A percentile compares a stretch with the other conserved stretches of the same genome.
Conservation (phyloP, 31 red algal species). For the Bonnemaisonia californica region DNA sequence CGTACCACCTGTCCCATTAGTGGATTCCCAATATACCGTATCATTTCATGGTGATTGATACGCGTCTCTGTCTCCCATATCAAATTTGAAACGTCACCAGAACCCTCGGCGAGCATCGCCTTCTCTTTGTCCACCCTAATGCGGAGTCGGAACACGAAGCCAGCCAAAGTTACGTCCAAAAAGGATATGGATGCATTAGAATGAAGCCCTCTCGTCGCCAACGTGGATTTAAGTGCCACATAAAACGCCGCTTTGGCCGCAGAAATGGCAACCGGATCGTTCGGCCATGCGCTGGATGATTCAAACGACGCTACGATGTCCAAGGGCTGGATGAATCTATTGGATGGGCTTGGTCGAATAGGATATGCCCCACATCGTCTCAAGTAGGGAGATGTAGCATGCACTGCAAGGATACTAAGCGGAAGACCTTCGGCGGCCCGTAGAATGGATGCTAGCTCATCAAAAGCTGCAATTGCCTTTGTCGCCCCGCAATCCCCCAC, state of each 20-base stretch:
- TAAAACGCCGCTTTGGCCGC: slow-evolving; percentile 66
- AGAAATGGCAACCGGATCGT: slow-evolving; percentile 53
- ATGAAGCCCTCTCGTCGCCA: slow-evolving; percentile 36
- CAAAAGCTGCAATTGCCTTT: slow-evolving; percentile 51
- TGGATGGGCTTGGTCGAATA: slow-evolving; percentile 29
- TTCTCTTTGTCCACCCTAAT: slow-evolving; percentile 63
- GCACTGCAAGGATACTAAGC: slow-evolving; percentile 40
- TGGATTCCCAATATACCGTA: slow-evolving; percentile 29
- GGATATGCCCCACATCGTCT: slow-evolving; percentile 41
- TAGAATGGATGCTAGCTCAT: slow-evolving; percentile 49
- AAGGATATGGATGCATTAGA: slow-evolving; percentile 50
- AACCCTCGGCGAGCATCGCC: slow-evolving; percentile 4
- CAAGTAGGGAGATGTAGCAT: slow-evolving; percentile 55
- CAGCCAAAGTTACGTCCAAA: slow-evolving; percentile 38
- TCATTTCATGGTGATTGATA: slow-evolving; percentile 44
- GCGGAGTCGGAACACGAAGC: slow-evolving; percentile 56
- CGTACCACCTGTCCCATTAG: slow-evolving; percentile 42
- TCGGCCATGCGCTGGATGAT: slow-evolving; percentile 56
- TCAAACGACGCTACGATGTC: slow-evolving; percentile 58
- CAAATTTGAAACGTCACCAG: slow-evolving; percentile 6
- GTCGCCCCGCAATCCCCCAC: background rate
- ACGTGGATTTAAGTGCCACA: slow-evolving; percentile 36
- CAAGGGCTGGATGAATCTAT: slow-evolving; percentile 38
- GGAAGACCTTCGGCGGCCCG: slow-evolving; percentile 47
- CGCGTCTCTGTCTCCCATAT: slow-evolving; percentile 52